Base-by-base conservation (phyloP, 257 asterid genomes). In the Forsythia viridissima region DNA sequence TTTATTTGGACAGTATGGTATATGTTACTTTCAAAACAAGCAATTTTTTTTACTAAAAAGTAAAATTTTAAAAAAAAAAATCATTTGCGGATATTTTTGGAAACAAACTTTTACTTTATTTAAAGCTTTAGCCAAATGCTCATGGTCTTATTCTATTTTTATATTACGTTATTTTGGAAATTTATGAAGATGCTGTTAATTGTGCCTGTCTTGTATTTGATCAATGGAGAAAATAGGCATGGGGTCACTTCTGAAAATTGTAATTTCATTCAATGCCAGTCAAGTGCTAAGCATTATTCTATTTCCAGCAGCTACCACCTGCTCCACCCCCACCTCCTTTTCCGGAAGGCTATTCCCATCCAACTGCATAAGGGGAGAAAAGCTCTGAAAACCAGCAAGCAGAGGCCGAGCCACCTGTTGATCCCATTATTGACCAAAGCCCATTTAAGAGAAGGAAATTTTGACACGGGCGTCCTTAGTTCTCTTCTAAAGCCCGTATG, bases 371-470 rank as follows among this genome's bases (percentile, higher is more conserved):
- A 82, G 94, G 89, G 89, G 41, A 93, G 79, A 91, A 82, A 71
- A 85, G 80, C 80, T 73, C 91, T 0, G 96, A 94, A 79, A 79
- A 82, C 80, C 92, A 80, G 71, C 91, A 83, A 85, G 75, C 89
- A 70, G 96, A 93, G 70, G 79, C 87, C 2, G 81, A 83, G 77
- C 83, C 82, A 30, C 20, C 89, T n/a, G 84, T 88, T 48, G 98
- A 94, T 84, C 98, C 97, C 80, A 94, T 94, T 70, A 87, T 92
- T 12, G 98, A 92, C 83, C 98, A 94, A 87, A 98, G 97, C 81
- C 98, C 98, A 4, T 84, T 96, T 46, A 94, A 94, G 91, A 88
- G 97, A 86, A 85, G 87, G 86, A 93, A 89, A 84, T 12, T 88
- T 16, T 91, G 84, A 83, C 65, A 61, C 21, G 12, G 67, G 3